A percentile compares a stretch with the other conserved stretches of the same genome.
Conservation (phyloP, 345 rosid genomes). For the Toxicodendron radicans region DNA sequence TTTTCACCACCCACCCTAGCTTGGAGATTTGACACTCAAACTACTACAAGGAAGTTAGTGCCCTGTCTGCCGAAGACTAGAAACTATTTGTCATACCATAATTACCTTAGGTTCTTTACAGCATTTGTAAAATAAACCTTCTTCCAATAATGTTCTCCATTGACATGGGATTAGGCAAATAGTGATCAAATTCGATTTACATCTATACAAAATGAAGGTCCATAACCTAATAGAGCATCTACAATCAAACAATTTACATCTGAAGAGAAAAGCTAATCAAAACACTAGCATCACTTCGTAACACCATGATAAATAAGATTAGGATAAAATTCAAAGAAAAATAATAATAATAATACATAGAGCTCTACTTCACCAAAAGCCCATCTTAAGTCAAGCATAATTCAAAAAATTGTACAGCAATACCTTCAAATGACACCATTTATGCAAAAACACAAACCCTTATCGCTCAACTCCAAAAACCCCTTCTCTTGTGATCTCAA, state of each 20-base stretch:
- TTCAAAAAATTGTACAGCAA: background rate
- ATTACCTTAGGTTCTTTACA: too few species aligned
- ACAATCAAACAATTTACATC: background rate
- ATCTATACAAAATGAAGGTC: background rate
- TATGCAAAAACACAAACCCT: background rate
- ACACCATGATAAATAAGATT: background rate
- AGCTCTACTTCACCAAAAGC: background rate
- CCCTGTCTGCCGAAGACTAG: too few species aligned
- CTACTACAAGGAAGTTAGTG: too few species aligned
- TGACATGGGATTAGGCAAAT: too few species aligned
- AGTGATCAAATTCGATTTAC: too few species aligned
- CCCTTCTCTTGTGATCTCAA: conserved; percentile 59
- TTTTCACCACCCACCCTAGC: too few species aligned
- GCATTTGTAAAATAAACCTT: too few species aligned
- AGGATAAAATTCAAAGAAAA: background rate
- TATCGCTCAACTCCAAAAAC: conserved; percentile 42
- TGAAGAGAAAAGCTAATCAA: background rate
- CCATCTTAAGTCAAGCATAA: conserved; percentile 6
- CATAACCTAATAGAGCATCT: background rate
- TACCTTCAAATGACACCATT: conserved; percentile 11
- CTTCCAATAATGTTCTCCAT: too few species aligned
- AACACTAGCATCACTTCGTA: background rate
- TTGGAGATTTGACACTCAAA: too few species aligned
- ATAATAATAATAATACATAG: background rate
- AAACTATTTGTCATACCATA: too few species aligned